Base-by-base conservation (phyloP, 352 stramenopile genomes). In the Hyaloperonospora arabidopsidis region DNA sequence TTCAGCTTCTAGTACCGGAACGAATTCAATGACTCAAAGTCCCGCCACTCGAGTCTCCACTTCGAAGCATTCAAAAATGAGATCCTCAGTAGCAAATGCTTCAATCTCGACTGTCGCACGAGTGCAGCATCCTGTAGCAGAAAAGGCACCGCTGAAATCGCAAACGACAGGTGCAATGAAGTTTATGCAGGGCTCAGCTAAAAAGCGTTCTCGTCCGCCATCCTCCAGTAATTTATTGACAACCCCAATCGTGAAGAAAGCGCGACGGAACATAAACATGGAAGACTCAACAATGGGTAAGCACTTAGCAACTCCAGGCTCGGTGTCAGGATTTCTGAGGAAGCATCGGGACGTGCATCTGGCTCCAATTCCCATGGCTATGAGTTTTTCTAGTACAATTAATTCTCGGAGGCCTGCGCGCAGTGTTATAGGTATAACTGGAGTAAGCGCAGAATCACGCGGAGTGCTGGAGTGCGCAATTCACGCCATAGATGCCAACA, bases 341-440 rank as follows among this genome's bases (percentile, higher is more conserved):
- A 72, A 72, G 49, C 54, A 61, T 61, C 59, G 59, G 18, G 55
- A 72, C n/a, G 49, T 68, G 1, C 57, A 63, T 19, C 62, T 59
- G 1, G 66, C 64, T 13, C 64, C 64, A 14, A 62, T 72, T 46
- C 59, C 64, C 1, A 62, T 72, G 60, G 52, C 64, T 11, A 68
- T 68, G 64, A 60, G 17, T 12, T 72, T 72, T 29, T 65, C 59
- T 15, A 72, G 55, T 15, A 59, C 64, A 45, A 63, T 48, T 5
- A 72, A 34, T 17, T 59, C 56, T 17, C 54, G 67, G 43, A 75
- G 66, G 22, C 29, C 38, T n/a, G 23, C 56, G 32, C 76, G 76
- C n/a, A 73, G 72, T 19, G 66, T 93, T 5, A 87, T 93, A 45
- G 73, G 75, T 18, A 90, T 93, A 49, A 93, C 79, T 0, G 80